Conservation (phyloP, 2,329 filamentous ascomycete genomes). For the Cercospora sojina region DNA sequence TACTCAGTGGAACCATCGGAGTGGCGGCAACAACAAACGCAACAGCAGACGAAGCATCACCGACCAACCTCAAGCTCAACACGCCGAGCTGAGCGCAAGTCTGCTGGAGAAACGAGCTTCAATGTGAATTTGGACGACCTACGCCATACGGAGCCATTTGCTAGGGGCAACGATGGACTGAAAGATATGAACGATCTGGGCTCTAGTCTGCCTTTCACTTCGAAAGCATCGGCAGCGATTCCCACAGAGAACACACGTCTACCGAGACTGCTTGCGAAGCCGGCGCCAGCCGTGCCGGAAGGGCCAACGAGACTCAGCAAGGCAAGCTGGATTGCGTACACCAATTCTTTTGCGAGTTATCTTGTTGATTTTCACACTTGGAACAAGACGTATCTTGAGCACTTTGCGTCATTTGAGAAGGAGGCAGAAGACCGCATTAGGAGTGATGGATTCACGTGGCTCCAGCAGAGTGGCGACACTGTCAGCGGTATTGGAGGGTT, state of each 20-base stretch:
- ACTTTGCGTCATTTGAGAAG: constrained; percentile 55
- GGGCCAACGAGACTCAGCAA: constrained; percentile 48
- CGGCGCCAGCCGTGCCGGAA: constrained; percentile 46
- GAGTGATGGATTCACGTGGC: constrained; percentile 49
- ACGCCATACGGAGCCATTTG: constrained; percentile 46
- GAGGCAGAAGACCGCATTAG: constrained; percentile 37
- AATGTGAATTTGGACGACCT: constrained; percentile 49
- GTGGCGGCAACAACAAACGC: constrained; percentile 32
- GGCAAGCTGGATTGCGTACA: constrained; percentile 52
- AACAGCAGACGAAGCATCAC: constrained; percentile 26
- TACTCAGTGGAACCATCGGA: constrained; percentile 37
- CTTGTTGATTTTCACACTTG: constrained; percentile 58
- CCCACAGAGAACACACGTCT: constrained; percentile 52
- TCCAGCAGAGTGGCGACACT: constrained; percentile 46
- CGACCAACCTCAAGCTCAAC: constrained; percentile 23
- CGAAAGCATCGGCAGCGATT: constrained; percentile 49
- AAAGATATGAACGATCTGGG: constrained; percentile 55
- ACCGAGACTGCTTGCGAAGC: constrained; percentile 38
- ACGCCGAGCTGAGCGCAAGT: constrained; percentile 17
- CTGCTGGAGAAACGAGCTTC: constrained; percentile 14
- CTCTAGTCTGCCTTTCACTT: constrained; percentile 59
- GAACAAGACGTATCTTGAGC: constrained; percentile 54
- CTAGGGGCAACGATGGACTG: constrained; percentile 52
- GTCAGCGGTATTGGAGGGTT: constrained; percentile 47
- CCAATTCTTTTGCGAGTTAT: constrained; percentile 55